A percentile compares a stretch with the other conserved stretches of the same genome.
These are phyloP conservation scores for Podospora tetraspora DNA, from an alignment of 495 filamentous ascomycete genomes.

Conservation along the genomic window DNA sequence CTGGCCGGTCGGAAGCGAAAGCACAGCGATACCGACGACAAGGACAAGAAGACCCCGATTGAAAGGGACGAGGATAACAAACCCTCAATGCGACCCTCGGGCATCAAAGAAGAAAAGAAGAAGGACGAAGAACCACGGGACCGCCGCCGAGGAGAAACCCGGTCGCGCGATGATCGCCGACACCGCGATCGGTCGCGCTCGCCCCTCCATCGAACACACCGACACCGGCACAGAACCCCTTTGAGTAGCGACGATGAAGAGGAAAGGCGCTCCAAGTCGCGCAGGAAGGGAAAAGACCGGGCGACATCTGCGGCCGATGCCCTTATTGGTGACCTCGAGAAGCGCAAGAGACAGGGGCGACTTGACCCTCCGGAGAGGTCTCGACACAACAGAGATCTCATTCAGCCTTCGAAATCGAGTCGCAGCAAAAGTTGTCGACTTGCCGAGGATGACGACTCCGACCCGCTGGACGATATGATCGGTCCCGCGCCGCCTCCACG, in stretches of 20 bases:
- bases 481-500: slow-evolving; percentile 65
- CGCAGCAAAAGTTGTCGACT: background rate
- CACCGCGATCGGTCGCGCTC: slow-evolving; percentile 23
- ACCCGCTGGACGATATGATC: slow-evolving; percentile 72
- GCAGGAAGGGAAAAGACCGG: slow-evolving; percentile 17
- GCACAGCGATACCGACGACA: slow-evolving; percentile 20
- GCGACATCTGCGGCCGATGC: background rate
- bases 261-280: background rate
- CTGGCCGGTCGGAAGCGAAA: slow-evolving; percentile 39
- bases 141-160: background rate
- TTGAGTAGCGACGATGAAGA: slow-evolving; percentile 14
- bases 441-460: slow-evolving; percentile 52
- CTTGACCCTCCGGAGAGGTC: slow-evolving; percentile 17
- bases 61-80: slow-evolving; percentile 6
- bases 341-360: slow-evolving; percentile 19
- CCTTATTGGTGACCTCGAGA: slow-evolving; percentile 10
- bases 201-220: slow-evolving; percentile 10
- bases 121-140: slow-evolving; percentile 9
- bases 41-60: slow-evolving; percentile 3
- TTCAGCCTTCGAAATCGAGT: background rate
- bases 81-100: slow-evolving; percentile 1
- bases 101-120: slow-evolving; percentile 8
- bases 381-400: background rate
- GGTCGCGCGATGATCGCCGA: background rate
- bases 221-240: slow-evolving; percentile 26